Base-by-base conservation (phyloP, 2,329 filamentous ascomycete species). In the Salinomyces thailandicus region DNA sequence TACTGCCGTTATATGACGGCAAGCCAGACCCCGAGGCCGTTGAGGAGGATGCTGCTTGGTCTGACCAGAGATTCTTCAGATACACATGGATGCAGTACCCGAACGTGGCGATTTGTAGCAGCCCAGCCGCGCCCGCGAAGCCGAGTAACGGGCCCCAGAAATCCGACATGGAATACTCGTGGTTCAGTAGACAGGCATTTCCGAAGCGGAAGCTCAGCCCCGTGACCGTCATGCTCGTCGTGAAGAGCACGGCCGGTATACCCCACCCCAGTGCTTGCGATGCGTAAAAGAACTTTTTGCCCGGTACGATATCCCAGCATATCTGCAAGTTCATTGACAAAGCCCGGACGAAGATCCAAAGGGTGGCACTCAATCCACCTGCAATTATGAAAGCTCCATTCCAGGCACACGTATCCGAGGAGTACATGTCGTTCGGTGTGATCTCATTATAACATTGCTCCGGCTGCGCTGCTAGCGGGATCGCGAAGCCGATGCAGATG, bases 191-290 rank as follows among this genome's bases (percentile, higher is more conserved):
- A 61, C 91, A 98, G 18, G 86, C 83, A 32, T 74, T 72, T 35
- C 91, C 91, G 53, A 96, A 95, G 34, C 91, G 80, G 63, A 89
- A 96, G 1, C 87, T 96, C 3, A 95, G 85, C 14, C 91, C 91
- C 34, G 87, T 95, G 44, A 93, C 69, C 28, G 84, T 72, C 46
- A 96, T 73, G 33, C 83, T 84, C 28, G 89, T 61, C 3, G 79
- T 70, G 45, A 93, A 74, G 22, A 85, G 83, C 14, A 85, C 62
- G 16, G 79, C 70, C 2, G 87, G 85, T 31, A 96, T 71, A 13
- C 81, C 82, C 83, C 89, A 95, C 43, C 91, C 91, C 6, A 79
- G 65, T 12, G 73, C 71, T 53, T 94, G 78, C 3, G 89, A 79
- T 46, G 75, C 73, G 68, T 85, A 85, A 77, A 95, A 95, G 62